Conservation (phyloP, 192 early-diverging fungal genomes). For the Mortierella claussenii region DNA sequence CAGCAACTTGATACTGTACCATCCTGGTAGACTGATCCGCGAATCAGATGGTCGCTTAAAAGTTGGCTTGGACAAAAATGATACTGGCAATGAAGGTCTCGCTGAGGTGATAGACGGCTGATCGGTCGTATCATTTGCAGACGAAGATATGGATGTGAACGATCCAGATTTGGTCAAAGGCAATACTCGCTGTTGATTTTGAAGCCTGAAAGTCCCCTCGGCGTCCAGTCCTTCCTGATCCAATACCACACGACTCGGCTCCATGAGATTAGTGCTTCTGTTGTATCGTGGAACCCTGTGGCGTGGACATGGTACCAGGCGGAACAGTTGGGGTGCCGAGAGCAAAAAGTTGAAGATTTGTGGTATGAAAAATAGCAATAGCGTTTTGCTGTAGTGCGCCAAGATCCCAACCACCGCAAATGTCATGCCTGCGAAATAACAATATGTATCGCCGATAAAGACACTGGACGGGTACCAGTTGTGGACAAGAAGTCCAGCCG, state of each 20-base stretch:
- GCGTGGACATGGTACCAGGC: conserved; percentile 93
- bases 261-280: conserved; percentile 38
- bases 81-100: background rate
- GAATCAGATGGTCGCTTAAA: background rate
- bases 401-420: conserved; percentile 97
- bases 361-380: conserved; percentile 93
- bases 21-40: conserved; percentile 43
- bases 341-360: conserved; percentile 99
- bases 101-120: background rate
- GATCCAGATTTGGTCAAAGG: conserved; percentile 25
- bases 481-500: conserved; percentile 79
- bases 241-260: conserved; percentile 29
- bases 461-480: conserved; percentile 94
- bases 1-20: conserved; percentile 63
- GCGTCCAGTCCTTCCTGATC: conserved; percentile 22
- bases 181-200: background rate
- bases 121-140: background rate
- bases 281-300: conserved; percentile 89
- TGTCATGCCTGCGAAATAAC: conserved; percentile 99
- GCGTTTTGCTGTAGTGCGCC: conserved; percentile 92
- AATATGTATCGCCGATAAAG: conserved; percentile 97
- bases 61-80: background rate
- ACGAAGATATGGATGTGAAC: conserved; percentile 3
- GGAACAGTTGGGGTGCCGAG: conserved; percentile 94
- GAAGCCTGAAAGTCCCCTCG: conserved; percentile 3